These are phyloP conservation scores for Cutaneotrichosporon daszewskae DNA, from an alignment of 1,284 basidiomycete species.

Conservation along the genomic window DNA sequence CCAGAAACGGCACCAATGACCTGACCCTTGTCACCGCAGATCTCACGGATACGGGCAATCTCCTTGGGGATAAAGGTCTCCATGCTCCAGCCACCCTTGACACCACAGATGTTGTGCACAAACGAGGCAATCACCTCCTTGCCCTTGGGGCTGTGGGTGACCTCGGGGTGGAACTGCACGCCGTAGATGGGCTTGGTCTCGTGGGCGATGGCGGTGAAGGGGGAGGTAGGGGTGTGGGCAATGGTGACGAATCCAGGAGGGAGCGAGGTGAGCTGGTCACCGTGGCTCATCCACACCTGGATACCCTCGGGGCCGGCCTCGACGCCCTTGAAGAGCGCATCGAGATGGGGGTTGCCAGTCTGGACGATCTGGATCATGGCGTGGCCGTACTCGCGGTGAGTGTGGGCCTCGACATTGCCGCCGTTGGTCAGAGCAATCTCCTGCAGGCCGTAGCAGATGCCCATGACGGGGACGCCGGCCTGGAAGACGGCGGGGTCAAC, in stretches of 20 bases:
- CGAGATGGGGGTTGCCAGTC: slow-evolving; percentile 58
- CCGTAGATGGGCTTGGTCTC: slow-evolving; percentile 85
- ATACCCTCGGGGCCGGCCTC: slow-evolving; percentile 59
- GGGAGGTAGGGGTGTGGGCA: slow-evolving; percentile 79
- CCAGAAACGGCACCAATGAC: slow-evolving; percentile 98
- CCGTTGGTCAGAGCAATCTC: slow-evolving; percentile 90
- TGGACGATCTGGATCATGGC: slow-evolving; percentile 73
- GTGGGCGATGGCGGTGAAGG: slow-evolving; percentile 91
- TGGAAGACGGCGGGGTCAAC: slow-evolving; percentile 94
- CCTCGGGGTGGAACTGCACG: slow-evolving; percentile 98
- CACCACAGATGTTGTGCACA: slow-evolving; percentile 77
- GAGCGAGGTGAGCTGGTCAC: slow-evolving; percentile 80
- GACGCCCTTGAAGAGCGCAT: slow-evolving; percentile 78
- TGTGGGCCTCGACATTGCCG: slow-evolving; percentile 80
- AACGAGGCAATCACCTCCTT: slow-evolving; percentile 88
- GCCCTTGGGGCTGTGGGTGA: slow-evolving; percentile 87
- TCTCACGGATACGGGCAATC: slow-evolving; percentile 86
- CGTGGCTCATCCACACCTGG: slow-evolving; percentile 99
- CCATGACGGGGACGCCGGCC: slow-evolving; percentile 84
- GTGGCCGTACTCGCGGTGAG: slow-evolving; percentile 92
- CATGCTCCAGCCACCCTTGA: slow-evolving; percentile 90
- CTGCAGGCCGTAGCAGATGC: slow-evolving; percentile 97
- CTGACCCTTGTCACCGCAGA: slow-evolving; percentile 89
- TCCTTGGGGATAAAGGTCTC: slow-evolving; percentile 96
- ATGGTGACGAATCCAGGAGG: slow-evolving; percentile 84